phyloP scores from a whole-genome alignment of 495 filamentous ascomycete species.

The Aspergillus avenaceus region DNA sequence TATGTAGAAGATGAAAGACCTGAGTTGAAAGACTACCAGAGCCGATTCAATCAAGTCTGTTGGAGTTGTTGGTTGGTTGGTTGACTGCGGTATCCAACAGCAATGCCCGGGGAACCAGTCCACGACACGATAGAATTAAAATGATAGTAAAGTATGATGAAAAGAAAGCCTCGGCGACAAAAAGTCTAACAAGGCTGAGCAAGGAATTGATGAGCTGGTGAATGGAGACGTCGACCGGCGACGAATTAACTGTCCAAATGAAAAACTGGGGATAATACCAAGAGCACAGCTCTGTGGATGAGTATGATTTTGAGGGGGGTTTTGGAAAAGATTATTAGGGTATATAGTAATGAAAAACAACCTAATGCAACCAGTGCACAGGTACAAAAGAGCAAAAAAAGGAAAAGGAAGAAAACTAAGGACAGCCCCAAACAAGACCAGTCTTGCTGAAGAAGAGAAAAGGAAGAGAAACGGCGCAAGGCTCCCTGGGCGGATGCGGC shows the following conservation, averaged over 20 bases:
- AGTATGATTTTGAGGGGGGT: constrained; percentile 9
- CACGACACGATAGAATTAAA: constrained; percentile 20
- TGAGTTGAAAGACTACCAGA: constrained; percentile 22
- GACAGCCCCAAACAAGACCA: constrained; percentile 62
- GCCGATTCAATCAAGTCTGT: constrained; percentile 13
- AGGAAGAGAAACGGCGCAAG: constrained; percentile 29
- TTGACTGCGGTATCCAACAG: constrained; percentile 1
- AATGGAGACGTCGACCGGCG: constrained; percentile 50
- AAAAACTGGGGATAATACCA: constrained; percentile 27
- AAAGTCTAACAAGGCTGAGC: constrained; percentile 20
- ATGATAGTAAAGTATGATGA: constrained; percentile 6
- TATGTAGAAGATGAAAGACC: neutral
- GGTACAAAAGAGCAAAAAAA: too few relatives aligned
- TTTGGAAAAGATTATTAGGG: constrained; percentile 3
- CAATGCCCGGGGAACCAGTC: constrained; percentile 19
- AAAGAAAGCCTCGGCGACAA: constrained; percentile 13
- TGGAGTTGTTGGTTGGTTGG: constrained; percentile 15
- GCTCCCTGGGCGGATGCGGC: constrained; percentile 36
- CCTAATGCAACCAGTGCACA: constrained; percentile 47
- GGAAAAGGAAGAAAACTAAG: too few relatives aligned
- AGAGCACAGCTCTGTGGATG: constrained; percentile 42
- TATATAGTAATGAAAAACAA: constrained; percentile 49
- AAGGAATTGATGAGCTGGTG: constrained; percentile 35
- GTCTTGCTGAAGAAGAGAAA: constrained; percentile 67
- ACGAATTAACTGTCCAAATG: constrained; percentile 37